A percentile compares a stretch with the other conserved stretches of the same genome.
Evolutionary conservation across 2,329 filamentous ascomycete species (phyloP).

Genomic region (Aspergillus cejpii): DNA sequence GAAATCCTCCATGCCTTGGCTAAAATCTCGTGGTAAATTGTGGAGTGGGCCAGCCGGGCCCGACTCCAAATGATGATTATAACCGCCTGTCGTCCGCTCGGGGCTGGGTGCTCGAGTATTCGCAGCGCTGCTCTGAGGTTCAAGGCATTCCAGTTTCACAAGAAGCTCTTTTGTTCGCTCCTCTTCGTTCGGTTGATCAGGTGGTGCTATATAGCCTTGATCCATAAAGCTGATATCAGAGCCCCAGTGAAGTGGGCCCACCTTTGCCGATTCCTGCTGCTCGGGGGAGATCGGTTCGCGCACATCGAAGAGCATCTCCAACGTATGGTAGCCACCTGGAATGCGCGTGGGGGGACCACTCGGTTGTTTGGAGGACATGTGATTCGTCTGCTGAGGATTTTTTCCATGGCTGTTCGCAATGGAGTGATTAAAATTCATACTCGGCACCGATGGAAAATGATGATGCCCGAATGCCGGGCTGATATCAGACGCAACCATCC

Average conservation of each 20-base stretch:
- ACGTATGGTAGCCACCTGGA: conserved; percentile 32
- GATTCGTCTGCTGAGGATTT: conserved; percentile 11
- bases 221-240: conserved; percentile 60
- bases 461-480: conserved; percentile 28
- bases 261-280: conserved; percentile 37
- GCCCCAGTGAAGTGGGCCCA: conserved; percentile 54
- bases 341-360: conserved; percentile 16
- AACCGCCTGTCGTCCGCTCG: conserved; percentile 19
- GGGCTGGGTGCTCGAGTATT: conserved; percentile 58
- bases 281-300: conserved; percentile 30
- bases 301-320: conserved; percentile 36
- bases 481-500: conserved; percentile 26
- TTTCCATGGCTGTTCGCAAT: conserved; percentile 17
- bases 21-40: conserved; percentile 12
- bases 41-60: conserved; percentile 7
- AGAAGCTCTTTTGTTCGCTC: conserved; percentile 52
- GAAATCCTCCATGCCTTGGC: conserved; percentile 18
- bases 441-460: conserved; percentile 22
- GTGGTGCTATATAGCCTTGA: conserved; percentile 54
- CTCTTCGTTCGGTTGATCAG: conserved; percentile 53
- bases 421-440: conserved; percentile 16
- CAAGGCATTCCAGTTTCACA: conserved; percentile 52
- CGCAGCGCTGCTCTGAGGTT: conserved; percentile 51
- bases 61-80: conserved; percentile 13
- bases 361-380: conserved; percentile 10